Percentiles rank a stretch among this genome's conserved stretches.
These are phyloP conservation scores for Atractiella rhizophila DNA, from an alignment of 768 basidiomycete species.

Conservation along the genomic window DNA sequence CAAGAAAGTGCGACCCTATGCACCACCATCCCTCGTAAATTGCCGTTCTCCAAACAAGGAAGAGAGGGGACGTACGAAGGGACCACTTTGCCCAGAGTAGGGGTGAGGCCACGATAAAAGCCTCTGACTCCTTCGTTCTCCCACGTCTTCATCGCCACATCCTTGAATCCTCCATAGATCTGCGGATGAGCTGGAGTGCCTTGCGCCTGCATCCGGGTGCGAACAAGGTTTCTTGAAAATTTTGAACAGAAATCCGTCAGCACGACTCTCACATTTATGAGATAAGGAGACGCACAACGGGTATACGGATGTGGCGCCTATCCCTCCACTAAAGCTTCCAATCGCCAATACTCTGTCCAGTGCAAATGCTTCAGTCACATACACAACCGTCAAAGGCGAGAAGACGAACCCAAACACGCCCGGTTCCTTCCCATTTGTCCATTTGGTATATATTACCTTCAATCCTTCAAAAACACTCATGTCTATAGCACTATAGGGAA, in stretches of 20 bases:
- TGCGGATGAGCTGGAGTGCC: constrained; percentile 89
- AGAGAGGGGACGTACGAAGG: too few relatives aligned
- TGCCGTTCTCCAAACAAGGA: too few relatives aligned
- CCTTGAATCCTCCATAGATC: constrained; percentile 16
- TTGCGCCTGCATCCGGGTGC: constrained; percentile 84
- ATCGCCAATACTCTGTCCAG: too few relatives aligned
- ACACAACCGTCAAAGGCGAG: too few relatives aligned
- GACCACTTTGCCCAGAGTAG: neutral
- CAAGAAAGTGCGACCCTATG: too few relatives aligned
- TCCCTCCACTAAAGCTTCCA: constrained; percentile 74
- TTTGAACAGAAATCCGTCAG: neutral
- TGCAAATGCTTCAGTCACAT: too few relatives aligned
- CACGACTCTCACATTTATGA: constrained; percentile 24
- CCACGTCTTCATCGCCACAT: neutral
- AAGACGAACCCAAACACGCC: constrained; percentile 43
- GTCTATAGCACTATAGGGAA: constrained; percentile 59
- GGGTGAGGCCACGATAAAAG: neutral
- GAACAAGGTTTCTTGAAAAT: constrained; percentile 32
- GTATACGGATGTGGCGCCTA: constrained; percentile 73
- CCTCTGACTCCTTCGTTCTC: neutral
- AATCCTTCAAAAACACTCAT: constrained; percentile 68
- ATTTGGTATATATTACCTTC: constrained; percentile 65
- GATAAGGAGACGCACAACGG: too few relatives aligned
- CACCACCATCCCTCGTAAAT: too few relatives aligned
- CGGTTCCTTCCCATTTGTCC: constrained; percentile 68